phyloP scores from a whole-genome alignment of 192 early-diverging fungal species.

The Chytriomyces confervae region DNA sequence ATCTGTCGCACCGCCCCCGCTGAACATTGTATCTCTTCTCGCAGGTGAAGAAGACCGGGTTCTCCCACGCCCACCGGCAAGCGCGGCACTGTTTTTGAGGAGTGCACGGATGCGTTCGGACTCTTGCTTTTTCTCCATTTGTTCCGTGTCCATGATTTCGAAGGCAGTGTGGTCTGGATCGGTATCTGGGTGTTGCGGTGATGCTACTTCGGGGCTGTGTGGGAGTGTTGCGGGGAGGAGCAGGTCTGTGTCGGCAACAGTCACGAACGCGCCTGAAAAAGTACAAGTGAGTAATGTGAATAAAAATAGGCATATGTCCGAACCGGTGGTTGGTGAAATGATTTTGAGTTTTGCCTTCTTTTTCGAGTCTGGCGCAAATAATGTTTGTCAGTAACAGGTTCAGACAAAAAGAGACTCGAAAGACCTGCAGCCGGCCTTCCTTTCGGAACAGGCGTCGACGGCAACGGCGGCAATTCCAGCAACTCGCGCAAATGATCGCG shows the following conservation, averaged over 20 bases:
- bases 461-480: neutral
- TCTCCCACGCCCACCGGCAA: constrained; percentile 3
- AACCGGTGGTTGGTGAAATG: constrained; percentile 21
- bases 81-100: constrained; percentile 20
- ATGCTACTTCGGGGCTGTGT: neutral
- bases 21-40: too few species aligned
- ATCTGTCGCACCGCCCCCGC: neutral
- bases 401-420: too few species aligned
- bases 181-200: neutral
- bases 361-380: neutral
- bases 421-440: neutral
- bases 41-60: neutral
- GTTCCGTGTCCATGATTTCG: neutral
- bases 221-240: neutral
- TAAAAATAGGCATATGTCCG: too few species aligned
- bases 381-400: too few species aligned
- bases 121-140: constrained; percentile 28
- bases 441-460: neutral
- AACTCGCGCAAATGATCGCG: too few species aligned
- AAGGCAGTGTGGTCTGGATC: neutral
- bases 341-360: constrained; percentile 26
- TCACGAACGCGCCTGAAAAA: neutral
- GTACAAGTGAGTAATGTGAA: neutral
- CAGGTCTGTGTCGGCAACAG: constrained; percentile 20
- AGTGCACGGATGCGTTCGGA: constrained; percentile 22